Conservation (phyloP, 1,284 basidiomycete genomes). For the Sporisorium graminicola region DNA sequence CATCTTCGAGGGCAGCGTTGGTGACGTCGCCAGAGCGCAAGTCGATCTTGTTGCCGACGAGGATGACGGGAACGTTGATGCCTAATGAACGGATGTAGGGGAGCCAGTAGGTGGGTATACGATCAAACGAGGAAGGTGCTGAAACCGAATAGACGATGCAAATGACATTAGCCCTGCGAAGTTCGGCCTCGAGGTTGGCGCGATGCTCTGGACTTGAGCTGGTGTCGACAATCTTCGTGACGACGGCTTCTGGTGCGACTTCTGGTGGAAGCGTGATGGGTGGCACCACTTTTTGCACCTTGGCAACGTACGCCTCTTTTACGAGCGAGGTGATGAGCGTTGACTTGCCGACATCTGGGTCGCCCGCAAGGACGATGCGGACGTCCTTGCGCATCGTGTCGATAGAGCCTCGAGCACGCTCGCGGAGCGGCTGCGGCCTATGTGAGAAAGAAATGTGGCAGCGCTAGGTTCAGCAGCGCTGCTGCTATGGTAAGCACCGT, state of each 20-base stretch:
- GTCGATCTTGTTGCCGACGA: slow-evolving; percentile 99
- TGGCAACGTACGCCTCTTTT: slow-evolving; percentile 90
- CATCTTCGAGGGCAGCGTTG: slow-evolving; percentile 90
- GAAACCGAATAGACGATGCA: slow-evolving; percentile 95
- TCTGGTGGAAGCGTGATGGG: slow-evolving; percentile 67
- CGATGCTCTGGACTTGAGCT: slow-evolving; percentile 77
- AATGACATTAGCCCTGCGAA: slow-evolving; percentile 96
- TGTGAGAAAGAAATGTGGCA: background rate
- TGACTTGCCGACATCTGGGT: slow-evolving; percentile 76
- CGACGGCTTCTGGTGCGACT: slow-evolving; percentile 65
- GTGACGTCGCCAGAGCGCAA: slow-evolving; percentile 90
- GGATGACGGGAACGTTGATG: slow-evolving; percentile 90
- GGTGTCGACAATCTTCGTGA: slow-evolving; percentile 68
- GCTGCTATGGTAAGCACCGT: background rate
- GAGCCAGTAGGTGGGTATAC: slow-evolving; percentile 98
- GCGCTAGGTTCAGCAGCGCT: background rate
- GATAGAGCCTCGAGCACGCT: slow-evolving; percentile 22
- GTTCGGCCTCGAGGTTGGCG: slow-evolving; percentile 89
- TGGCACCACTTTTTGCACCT: slow-evolving; percentile 75
- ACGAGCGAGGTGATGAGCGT: slow-evolving; percentile 71
- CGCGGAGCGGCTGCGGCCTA: slow-evolving; percentile 20
- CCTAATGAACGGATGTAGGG: slow-evolving; percentile 96
- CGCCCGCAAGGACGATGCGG: slow-evolving; percentile 91
- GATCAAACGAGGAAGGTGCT: slow-evolving; percentile 93
- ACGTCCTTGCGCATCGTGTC: slow-evolving; percentile 83